Percentiles rank a stretch among this genome's conserved stretches.
phyloP scores from a whole-genome alignment of 495 filamentous ascomycete species.

The Hypoxylon rickii region DNA sequence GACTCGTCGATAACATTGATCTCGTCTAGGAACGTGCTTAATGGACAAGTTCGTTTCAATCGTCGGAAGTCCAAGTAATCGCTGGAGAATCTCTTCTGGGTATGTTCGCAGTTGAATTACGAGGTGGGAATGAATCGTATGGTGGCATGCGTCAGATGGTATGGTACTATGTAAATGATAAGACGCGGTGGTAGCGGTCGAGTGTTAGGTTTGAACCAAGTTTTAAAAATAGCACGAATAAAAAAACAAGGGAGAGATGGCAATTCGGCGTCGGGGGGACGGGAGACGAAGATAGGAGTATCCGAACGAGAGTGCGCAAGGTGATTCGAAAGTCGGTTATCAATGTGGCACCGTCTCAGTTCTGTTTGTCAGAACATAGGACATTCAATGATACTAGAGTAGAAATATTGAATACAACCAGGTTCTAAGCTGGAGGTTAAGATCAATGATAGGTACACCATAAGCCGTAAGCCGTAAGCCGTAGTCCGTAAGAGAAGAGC shows the following conservation, averaged over 20 bases:
- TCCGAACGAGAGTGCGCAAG: too few relatives aligned
- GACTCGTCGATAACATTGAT: constrained; percentile 35
- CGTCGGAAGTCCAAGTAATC: constrained; percentile 12
- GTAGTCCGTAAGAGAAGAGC: too few relatives aligned
- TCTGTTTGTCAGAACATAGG: constrained; percentile 26
- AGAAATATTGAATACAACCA: too few relatives aligned
- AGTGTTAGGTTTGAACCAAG: too few relatives aligned
- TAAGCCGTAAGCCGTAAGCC: too few relatives aligned
- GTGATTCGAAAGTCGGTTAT: constrained; percentile 17
- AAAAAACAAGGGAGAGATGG: constrained; percentile 6
- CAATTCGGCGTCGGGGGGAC: constrained; percentile 1
- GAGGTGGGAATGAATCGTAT: constrained; percentile 13
- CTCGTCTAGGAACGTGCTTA: constrained; percentile 5
- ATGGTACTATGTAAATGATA: not conserved
- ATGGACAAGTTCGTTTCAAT: constrained; percentile 15
- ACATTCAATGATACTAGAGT: too few relatives aligned
- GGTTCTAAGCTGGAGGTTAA: too few relatives aligned
- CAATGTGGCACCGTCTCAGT: constrained; percentile 6
- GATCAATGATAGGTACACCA: too few relatives aligned
- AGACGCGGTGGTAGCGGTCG: not conserved
- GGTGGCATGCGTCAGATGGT: constrained; percentile 17
- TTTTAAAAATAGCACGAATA: too few relatives aligned
- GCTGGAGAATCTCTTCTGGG: too few relatives aligned
- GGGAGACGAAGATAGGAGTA: not conserved
- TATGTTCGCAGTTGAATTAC: constrained; percentile 7